A percentile compares a stretch with the other conserved stretches of the same genome.
Conservation (phyloP, 2,329 filamentous ascomycete species). For the Talaromyces islandicus region DNA sequence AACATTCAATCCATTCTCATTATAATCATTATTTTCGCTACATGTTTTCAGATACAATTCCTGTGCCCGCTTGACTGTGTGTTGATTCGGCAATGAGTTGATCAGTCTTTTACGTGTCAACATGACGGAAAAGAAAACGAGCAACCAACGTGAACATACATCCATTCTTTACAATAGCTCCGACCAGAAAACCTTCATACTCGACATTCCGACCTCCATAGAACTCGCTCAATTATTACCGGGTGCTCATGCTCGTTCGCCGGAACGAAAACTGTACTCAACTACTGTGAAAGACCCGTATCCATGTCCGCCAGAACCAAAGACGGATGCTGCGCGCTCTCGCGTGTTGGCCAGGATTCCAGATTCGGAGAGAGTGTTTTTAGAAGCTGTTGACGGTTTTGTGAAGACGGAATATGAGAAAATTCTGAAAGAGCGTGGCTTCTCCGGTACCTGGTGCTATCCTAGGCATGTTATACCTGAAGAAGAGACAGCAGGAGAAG, state of each 20-base stretch:
- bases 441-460: background rate
- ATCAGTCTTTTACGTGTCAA: background rate
- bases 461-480: background rate
- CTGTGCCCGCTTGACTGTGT: background rate
- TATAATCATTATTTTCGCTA: background rate
- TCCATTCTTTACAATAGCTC: conserved; percentile 48
- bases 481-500: background rate
- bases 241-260: background rate
- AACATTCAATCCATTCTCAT: background rate
- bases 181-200: conserved; percentile 40
- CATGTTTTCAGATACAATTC: background rate
- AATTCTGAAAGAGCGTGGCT: conserved; percentile 15
- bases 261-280: conserved; percentile 38
- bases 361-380: conserved; percentile 22
- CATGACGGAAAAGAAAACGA: background rate
- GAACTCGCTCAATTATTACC: conserved; percentile 43
- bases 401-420: conserved; percentile 36
- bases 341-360: conserved; percentile 34
- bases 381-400: conserved; percentile 13
- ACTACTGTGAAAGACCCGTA: conserved; percentile 43
- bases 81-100: background rate
- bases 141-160: background rate
- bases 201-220: conserved; percentile 57
- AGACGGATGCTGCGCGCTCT: conserved; percentile 37
- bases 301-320: conserved; percentile 45